Base-by-base conservation (phyloP, 352 stramenopile genomes). In the Blastocystis sp. region DNA sequence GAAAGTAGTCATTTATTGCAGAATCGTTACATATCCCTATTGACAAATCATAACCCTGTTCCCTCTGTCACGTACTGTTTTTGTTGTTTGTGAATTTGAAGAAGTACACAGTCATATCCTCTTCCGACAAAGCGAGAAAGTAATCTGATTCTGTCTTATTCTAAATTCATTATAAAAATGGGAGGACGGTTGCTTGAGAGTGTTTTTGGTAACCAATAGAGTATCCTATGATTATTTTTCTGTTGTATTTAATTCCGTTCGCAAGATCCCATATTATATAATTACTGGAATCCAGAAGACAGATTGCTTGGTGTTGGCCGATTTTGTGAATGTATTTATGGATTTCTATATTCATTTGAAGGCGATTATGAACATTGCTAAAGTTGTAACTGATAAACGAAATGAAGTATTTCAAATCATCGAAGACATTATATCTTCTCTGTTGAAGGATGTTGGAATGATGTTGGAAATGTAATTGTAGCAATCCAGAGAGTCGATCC, bases 251-350 rank as follows among this genome's bases (percentile, higher is more conserved):
- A 30, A 64, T 81, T 33, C 70, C 0, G 70, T 81, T 51, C 37
- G 62, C 19, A 60, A 56, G 44, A 81, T 81, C 27, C 70, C 70
- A 22, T 62, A 64, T 40, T 81, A 81, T 35, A 24, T 81, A 3
- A 60, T 51, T 7, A 22, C 48, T 15, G 70, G 27, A 19, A 60
- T 60, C 35, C 70, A 81, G 42, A 53, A 56, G 24, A 27, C 40
- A 19, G 44, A 60, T 42, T 56, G 40, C 13, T 24, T 81, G 24
- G 17, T 22, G 1, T 9, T 81, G 19, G 33, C 70, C 13, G 42
- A 60, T 22, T 62, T 81, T 24, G 44, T 81, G 27, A 60, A 64
- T 40, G 70, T 81, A 62, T 24, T 2, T 59, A 37, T 64, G 22
- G 2, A n/a, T 0, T 37, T 22, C 5, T 9, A 9, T n/a, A 7